Conservation (phyloP, 345 rosid genomes). For the Citrus medica region DNA sequence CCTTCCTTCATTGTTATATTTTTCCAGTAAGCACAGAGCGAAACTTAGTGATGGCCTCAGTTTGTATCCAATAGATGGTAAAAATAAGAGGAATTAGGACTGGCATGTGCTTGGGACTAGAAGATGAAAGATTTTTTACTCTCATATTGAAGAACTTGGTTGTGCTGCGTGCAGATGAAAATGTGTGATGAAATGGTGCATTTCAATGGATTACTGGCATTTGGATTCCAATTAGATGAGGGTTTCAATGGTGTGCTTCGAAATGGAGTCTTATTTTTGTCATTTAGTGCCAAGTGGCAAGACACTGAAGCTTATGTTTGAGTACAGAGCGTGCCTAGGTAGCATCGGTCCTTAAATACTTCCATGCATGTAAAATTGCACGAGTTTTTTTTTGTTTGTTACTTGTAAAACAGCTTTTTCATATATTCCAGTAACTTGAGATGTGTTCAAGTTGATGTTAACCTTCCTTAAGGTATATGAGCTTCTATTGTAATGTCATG, state of each 20-base stretch:
- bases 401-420: no score
- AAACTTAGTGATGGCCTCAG: not conserved
- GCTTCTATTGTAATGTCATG: not conserved
- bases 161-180: not conserved
- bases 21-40: not conserved
- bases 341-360: no score
- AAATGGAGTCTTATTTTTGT: not conserved
- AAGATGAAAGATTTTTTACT: not conserved
- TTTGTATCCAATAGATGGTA: not conserved
- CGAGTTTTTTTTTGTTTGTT: no score
- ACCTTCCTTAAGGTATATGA: not conserved
- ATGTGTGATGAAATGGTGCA: not conserved
- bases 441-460: no score
- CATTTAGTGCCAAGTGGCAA: no score
- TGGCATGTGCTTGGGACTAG: not conserved
- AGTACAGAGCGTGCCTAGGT: no score
- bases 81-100: not conserved
- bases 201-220: not conserved
- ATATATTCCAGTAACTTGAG: no score
- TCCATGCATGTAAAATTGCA: no score
- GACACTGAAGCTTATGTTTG: no score
- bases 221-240: not conserved
- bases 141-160: not conserved
- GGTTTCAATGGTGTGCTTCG: not conserved
- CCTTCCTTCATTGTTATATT: no score